Evolutionary conservation across 2,329 filamentous ascomycete species (phyloP), one percentile per base, ranked within the genome.

Genomic region (Cladorrhinum sp.): DNA sequence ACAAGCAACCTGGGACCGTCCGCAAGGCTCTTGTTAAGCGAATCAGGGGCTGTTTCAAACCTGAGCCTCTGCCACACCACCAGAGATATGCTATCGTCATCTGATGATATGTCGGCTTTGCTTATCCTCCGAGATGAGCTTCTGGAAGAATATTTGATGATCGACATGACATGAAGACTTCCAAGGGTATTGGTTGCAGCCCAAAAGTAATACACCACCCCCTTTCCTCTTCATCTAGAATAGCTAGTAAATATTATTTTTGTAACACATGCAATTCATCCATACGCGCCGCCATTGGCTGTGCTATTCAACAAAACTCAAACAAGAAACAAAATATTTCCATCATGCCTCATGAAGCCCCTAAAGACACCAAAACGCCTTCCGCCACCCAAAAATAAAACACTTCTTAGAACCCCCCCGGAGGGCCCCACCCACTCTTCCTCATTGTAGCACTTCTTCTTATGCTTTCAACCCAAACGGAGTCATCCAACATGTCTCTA

Each of bases 401-500:
- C 26, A 55, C 33, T 55, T 23, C 6, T 21, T 57, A 49, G 39
- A 57, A 57, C 1, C 14, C 23, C 39, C 54, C 51, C 46, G 48
- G 20, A 30, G 42, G 51, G 1, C 61, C 66, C 68, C 64, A 67
- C 39, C 65, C 64, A 5, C 66, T 66, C 60, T 66, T 66, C 66
- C 76, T 78, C 56, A 82, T 83, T 57, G 92, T 96, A 68, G 95
- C 92, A 76, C 92, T 96, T 64, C 92, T 84, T 65, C 92, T 83
- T 66, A 97, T 92, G 79, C 91, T 96, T 76, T 96, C 91, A 56
- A 94, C 91, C 94, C 94, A 98, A 16, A 90, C 88, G 18, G 91
- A 95, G 70, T 94, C 90, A 70, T 95, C 91, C 58, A 98, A 82
- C 71, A 95, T 90, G 67, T 92, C 87, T 73, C 93, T 85, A 67